Evolutionary conservation across 345 rosid species (phyloP).

Genomic region (Gossypium mustelinum): DNA sequence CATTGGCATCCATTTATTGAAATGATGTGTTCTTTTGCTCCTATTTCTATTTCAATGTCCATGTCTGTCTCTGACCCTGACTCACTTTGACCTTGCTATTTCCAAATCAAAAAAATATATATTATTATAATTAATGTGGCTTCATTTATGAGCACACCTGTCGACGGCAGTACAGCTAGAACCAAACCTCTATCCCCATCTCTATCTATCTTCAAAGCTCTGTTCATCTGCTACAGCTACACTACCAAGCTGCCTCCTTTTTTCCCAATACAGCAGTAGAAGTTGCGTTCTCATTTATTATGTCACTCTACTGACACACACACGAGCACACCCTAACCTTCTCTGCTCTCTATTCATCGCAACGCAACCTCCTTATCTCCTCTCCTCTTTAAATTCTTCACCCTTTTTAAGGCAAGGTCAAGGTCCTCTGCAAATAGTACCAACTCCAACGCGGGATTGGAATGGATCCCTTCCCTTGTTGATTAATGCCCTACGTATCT

Average conservation of each 20-base stretch:
- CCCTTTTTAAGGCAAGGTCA: constrained; percentile 25
- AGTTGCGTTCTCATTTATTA: constrained; percentile 29
- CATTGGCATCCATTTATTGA: too few species aligned
- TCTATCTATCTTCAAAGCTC: neutral
- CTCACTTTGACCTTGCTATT: constrained; percentile 34
- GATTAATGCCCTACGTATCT: too few species aligned
- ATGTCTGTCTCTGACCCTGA: constrained; percentile 26
- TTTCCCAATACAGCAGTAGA: constrained; percentile 35
- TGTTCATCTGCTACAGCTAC: neutral
- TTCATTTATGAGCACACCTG: constrained; percentile 5
- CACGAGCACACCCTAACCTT: neutral
- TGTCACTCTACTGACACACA: constrained; percentile 16
- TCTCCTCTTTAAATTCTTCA: constrained; percentile 1
- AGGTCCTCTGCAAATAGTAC: neutral
- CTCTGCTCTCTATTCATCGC: neutral
- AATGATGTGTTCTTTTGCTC: too few species aligned
- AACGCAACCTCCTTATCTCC: constrained; percentile 9
- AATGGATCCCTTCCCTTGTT: neutral
- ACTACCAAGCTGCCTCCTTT: neutral
- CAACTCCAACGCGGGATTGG: neutral
- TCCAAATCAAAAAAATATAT: too few species aligned
- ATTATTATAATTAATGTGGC: neutral
- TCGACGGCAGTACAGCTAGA: neutral
- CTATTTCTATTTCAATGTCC: neutral
- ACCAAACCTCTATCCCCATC: neutral